Evolutionary conservation across 2,329 filamentous ascomycete genomes (phyloP).

Genomic region (Pyrenochaeta sp.): DNA sequence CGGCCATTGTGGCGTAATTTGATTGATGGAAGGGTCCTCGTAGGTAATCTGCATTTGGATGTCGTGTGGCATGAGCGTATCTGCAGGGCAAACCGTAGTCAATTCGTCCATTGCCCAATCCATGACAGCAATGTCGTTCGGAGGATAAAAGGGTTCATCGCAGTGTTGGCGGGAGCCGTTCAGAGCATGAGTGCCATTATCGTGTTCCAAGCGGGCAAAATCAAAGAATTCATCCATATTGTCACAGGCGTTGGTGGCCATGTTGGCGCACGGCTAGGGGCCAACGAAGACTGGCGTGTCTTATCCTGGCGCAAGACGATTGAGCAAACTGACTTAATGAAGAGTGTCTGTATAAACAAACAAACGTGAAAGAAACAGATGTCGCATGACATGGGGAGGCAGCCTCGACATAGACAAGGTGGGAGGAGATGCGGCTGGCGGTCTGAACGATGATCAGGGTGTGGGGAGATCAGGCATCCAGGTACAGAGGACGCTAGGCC

Average conservation of each 20-base stretch:
- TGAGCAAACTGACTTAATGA: conserved; percentile 7
- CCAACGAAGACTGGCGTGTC: conserved; percentile 14
- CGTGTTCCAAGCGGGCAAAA: conserved; percentile 38
- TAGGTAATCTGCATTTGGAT: conserved; percentile 7
- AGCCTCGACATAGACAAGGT: conserved; percentile 21
- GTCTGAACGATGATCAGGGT: conserved; percentile 33
- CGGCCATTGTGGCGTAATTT: conserved; percentile 7
- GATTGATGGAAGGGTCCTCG: background rate
- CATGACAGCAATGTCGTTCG: conserved; percentile 25
- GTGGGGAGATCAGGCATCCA: conserved; percentile 27
- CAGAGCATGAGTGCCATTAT: conserved; percentile 13
- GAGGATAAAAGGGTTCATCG: background rate
- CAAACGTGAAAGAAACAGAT: conserved; percentile 4
- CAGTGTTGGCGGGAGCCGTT: background rate
- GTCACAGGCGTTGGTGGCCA: conserved; percentile 23
- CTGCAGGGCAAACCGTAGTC: conserved; percentile 10
- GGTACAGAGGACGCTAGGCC: conserved; percentile 13
- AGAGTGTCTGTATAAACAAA: conserved; percentile 3
- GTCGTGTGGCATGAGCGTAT: conserved; percentile 1
- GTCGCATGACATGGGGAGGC: conserved; percentile 24
- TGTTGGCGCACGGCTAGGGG: conserved; percentile 10
- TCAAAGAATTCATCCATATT: conserved; percentile 46
- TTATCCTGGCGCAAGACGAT: conserved; percentile 18
- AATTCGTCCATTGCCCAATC: conserved; percentile 29
- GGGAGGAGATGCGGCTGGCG: conserved; percentile 17